These are phyloP conservation scores for Diaporthe humulicola DNA, from an alignment of 2,329 filamentous ascomycete genomes.

Conservation along the genomic window DNA sequence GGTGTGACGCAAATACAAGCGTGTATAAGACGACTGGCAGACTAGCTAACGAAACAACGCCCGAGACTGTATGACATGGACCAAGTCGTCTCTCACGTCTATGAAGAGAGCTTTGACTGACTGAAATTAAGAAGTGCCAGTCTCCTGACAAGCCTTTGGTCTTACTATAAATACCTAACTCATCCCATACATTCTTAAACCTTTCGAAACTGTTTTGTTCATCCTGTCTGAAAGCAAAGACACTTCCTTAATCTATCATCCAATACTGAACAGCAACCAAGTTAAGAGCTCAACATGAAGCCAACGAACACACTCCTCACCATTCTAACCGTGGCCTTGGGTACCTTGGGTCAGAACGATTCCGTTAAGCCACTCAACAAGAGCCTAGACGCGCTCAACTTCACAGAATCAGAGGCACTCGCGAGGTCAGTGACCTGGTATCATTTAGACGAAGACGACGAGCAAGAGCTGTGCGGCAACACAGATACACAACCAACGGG, in stretches of 20 bases:
- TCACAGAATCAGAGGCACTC: background rate
- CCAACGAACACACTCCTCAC: constrained; percentile 1
- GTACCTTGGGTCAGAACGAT: background rate
- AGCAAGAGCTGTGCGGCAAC: constrained; percentile 11
- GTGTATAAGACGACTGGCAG: background rate
- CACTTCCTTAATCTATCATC: background rate
- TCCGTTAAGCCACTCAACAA: background rate
- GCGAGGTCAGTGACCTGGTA: constrained; percentile 7
- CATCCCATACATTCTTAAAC: background rate
- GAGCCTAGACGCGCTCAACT: background rate
- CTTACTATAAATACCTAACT: background rate
- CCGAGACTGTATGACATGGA: background rate
- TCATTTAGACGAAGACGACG: constrained; percentile 2
- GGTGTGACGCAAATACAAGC: background rate
- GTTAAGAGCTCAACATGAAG: background rate
- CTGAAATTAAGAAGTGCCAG: background rate
- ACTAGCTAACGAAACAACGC: background rate
- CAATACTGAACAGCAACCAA: background rate
- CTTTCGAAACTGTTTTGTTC: background rate
- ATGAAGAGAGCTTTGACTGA: background rate
- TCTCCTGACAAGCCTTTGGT: background rate
- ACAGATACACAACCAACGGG: background rate
- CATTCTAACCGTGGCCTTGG: background rate
- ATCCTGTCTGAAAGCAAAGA: background rate
- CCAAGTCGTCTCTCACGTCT: background rate